These are phyloP conservation scores for Trichomonas tenax DNA, from an alignment of 208 protist species.

Conservation along the genomic window DNA sequence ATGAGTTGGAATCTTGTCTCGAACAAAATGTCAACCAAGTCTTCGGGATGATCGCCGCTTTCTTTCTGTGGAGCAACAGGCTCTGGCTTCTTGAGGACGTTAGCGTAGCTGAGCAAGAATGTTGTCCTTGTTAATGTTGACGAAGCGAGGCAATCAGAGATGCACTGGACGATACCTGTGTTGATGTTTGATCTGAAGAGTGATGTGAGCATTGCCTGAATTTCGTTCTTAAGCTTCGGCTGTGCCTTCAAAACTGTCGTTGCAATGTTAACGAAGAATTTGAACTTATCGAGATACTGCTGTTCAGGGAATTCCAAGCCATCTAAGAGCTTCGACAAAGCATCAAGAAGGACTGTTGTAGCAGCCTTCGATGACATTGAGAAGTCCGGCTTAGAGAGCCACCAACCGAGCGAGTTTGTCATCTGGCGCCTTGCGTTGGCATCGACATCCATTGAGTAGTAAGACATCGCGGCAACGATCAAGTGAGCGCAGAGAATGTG, in stretches of 20 bases:
- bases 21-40: not conserved
- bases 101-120: not conserved
- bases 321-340: not conserved
- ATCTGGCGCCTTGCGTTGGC: not conserved
- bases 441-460: not conserved
- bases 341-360: not conserved
- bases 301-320: not conserved
- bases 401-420: not conserved
- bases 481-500: not conserved
- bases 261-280: not conserved
- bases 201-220: not conserved
- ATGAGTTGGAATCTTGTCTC: not conserved
- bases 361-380: not conserved
- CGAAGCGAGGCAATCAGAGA: not conserved
- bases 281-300: not conserved
- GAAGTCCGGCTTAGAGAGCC: not conserved
- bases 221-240: not conserved
- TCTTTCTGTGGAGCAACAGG: not conserved
- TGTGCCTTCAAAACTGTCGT: not conserved
- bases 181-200: not conserved
- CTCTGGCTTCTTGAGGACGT: not conserved
- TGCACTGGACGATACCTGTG: not conserved
- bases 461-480: not conserved
- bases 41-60: not conserved
- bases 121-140: not conserved